Conservation (phyloP, 2,329 filamentous ascomycete genomes). For the Aspergillus novoparasiticus region DNA sequence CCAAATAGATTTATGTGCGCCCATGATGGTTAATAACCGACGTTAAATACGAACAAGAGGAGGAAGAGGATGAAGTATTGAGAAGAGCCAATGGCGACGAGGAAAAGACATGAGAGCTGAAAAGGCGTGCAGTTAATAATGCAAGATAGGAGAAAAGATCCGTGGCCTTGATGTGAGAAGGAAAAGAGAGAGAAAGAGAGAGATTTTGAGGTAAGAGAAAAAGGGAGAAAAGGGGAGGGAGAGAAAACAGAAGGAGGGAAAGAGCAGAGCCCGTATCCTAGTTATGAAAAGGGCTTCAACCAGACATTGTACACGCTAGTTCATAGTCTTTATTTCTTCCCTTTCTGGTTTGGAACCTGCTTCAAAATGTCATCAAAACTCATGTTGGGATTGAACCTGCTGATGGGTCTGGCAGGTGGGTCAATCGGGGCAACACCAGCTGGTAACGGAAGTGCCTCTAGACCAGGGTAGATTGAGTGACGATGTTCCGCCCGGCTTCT, state of each 20-base stretch:
- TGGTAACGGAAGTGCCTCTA: slow-evolving; percentile 49
- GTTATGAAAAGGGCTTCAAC: slow-evolving; percentile 12
- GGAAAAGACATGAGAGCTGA: slow-evolving; percentile 13
- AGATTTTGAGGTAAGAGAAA: neutral
- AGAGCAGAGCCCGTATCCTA: neutral
- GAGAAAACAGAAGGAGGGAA: slow-evolving; percentile 12
- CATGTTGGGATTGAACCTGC: slow-evolving; percentile 50
- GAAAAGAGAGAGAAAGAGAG: neutral
- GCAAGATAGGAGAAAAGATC: slow-evolving; percentile 1
- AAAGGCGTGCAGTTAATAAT: slow-evolving; percentile 10
- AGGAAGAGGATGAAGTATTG: neutral
- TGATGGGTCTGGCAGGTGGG: slow-evolving; percentile 41
- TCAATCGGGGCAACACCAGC: slow-evolving; percentile 46
- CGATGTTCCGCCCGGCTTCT: slow-evolving; percentile 40
- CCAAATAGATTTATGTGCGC: slow-evolving; percentile 18
- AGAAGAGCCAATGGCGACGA: slow-evolving; percentile 1
- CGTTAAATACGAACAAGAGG: slow-evolving; percentile 13
- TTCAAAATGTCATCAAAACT: slow-evolving; percentile 53
- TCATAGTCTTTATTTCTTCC: slow-evolving; percentile 34
- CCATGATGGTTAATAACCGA: slow-evolving; percentile 16
- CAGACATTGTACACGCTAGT: slow-evolving; percentile 13
- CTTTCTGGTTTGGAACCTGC: slow-evolving; percentile 40
- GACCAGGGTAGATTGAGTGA: slow-evolving; percentile 46
- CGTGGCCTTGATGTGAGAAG: neutral
- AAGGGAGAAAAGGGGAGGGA: slow-evolving; percentile 7